Conservation (phyloP, 805 yeast genomes). For the Priceomyces melissophilus region DNA sequence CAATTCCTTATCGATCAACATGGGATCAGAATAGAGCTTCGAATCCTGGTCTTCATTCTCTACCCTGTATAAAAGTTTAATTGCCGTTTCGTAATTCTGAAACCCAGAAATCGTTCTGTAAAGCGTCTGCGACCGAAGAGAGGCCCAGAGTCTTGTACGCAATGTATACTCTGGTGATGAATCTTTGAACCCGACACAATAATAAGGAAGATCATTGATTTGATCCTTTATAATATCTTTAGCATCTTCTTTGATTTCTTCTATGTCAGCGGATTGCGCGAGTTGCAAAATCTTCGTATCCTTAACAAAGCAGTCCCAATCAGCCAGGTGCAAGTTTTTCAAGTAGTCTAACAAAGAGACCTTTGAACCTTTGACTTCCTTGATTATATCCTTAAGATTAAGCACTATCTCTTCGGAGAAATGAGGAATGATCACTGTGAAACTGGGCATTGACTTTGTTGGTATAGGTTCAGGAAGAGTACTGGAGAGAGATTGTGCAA, state of each 20-base stretch:
- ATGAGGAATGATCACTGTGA: slow-evolving; percentile 52
- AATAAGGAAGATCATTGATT: slow-evolving; percentile 63
- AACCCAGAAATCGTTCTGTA: slow-evolving; percentile 84
- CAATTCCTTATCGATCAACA: slow-evolving; percentile 19
- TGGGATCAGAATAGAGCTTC: background rate
- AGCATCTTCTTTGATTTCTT: slow-evolving; percentile 6
- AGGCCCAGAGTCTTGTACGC: slow-evolving; percentile 85
- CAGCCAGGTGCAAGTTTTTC: slow-evolving; percentile 65
- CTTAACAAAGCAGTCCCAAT: slow-evolving; percentile 78
- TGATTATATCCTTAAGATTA: slow-evolving; percentile 43
- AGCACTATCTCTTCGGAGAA: slow-evolving; percentile 49
- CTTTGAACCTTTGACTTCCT: slow-evolving; percentile 43
- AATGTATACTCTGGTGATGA: slow-evolving; percentile 60
- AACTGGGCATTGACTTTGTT: slow-evolving; percentile 45
- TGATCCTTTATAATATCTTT: slow-evolving; percentile 30
- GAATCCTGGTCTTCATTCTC: slow-evolving; percentile 55
- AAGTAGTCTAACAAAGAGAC: slow-evolving; percentile 72
- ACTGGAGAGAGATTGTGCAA: slow-evolving; percentile 51
- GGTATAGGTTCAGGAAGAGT: slow-evolving; percentile 48
- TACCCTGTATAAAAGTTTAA: slow-evolving; percentile 61
- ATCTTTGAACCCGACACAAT: slow-evolving; percentile 69
- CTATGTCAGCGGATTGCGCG: slow-evolving; percentile 6
- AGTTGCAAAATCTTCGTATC: slow-evolving; percentile 55
- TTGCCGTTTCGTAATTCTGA: slow-evolving; percentile 71
- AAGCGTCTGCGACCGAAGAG: slow-evolving; percentile 76